Percentiles rank a stretch among this genome's conserved stretches.
These are phyloP conservation scores for Pisolithus tinctorius DNA, from an alignment of 768 basidiomycete genomes.

Conservation along the genomic window DNA sequence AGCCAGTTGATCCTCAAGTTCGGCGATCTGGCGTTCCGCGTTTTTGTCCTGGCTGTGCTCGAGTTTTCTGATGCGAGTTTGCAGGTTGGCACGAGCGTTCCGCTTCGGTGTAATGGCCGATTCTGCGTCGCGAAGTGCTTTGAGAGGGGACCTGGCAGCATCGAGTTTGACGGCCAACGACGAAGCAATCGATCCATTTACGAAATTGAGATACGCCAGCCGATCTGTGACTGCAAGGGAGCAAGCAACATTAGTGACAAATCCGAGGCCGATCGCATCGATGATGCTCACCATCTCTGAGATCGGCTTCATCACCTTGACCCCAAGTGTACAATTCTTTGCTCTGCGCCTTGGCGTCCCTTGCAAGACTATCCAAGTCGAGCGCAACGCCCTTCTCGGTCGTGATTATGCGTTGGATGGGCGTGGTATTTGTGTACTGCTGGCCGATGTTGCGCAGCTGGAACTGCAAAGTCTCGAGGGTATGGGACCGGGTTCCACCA, in stretches of 20 bases:
- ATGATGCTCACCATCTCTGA: slow-evolving; percentile 62
- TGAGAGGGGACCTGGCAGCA: slow-evolving; percentile 57
- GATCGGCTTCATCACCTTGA: slow-evolving; percentile 58
- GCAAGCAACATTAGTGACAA: background rate
- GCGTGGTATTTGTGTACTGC: slow-evolving; percentile 63
- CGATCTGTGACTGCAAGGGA: slow-evolving; percentile 60
- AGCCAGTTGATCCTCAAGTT: slow-evolving; percentile 63
- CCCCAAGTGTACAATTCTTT: slow-evolving; percentile 87
- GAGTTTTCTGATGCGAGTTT: slow-evolving; percentile 54
- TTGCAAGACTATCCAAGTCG: slow-evolving; percentile 60
- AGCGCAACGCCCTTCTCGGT: slow-evolving; percentile 71
- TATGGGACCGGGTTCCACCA: slow-evolving; percentile 43
- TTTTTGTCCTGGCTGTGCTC: slow-evolving; percentile 63
- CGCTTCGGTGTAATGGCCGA: slow-evolving; percentile 52
- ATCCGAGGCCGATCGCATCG: background rate
- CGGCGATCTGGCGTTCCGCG: slow-evolving; percentile 59
- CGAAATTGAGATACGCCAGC: slow-evolving; percentile 74
- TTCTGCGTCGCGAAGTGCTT: slow-evolving; percentile 70
- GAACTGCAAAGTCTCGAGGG: slow-evolving; percentile 60
- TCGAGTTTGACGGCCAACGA: slow-evolving; percentile 60
- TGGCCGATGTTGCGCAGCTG: slow-evolving; percentile 69
- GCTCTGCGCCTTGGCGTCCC: slow-evolving; percentile 65
- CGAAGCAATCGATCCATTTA: slow-evolving; percentile 59
- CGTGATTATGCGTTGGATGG: slow-evolving; percentile 76
- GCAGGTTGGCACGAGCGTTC: slow-evolving; percentile 49